Percentiles rank a stretch among this genome's conserved stretches.
Conservation (phyloP, 148 eudicot species). For the Limonium bicolor region DNA sequence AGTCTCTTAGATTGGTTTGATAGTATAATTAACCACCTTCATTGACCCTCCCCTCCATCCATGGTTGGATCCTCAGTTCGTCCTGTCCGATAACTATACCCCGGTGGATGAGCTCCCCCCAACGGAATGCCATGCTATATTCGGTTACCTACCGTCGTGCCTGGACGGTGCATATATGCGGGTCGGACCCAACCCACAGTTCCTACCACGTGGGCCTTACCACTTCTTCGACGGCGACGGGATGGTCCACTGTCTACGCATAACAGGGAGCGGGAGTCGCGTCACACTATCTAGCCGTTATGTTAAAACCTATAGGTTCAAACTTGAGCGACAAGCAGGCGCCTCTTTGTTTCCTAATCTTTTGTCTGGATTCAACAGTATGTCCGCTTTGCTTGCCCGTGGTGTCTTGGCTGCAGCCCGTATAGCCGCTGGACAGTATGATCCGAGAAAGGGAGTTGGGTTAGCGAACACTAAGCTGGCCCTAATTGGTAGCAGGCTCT, state of each 20-base stretch:
- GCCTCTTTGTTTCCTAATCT: background rate
- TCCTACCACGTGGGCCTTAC: conserved; percentile 7
- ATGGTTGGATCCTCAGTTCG: background rate
- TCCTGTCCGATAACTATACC: background rate
- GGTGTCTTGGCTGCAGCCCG: background rate
- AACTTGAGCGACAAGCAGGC: background rate
- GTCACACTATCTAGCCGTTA: conserved; percentile 7
- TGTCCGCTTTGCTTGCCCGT: background rate
- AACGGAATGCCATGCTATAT: background rate
- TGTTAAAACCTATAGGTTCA: conserved; percentile 5
- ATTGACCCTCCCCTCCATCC: conserved; percentile 2
- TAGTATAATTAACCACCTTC: background rate
- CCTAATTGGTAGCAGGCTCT: conserved; percentile 1
- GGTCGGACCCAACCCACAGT: conserved; percentile 3
- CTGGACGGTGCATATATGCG: conserved; percentile 1
- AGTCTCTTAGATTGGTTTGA: too few relatives aligned
- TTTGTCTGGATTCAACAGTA: conserved; percentile 7
- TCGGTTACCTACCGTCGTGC: background rate
- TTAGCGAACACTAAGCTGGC: conserved; percentile 1
- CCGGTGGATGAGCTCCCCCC: conserved; percentile 2
- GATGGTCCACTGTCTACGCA: conserved; percentile 5
- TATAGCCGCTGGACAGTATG: background rate
- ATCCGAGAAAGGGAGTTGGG: background rate
- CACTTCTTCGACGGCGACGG: conserved; percentile 10
- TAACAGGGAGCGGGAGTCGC: background rate